phyloP scores from a whole-genome alignment of 2,329 filamentous ascomycete genomes.

The Hymenoscyphus scutula region DNA sequence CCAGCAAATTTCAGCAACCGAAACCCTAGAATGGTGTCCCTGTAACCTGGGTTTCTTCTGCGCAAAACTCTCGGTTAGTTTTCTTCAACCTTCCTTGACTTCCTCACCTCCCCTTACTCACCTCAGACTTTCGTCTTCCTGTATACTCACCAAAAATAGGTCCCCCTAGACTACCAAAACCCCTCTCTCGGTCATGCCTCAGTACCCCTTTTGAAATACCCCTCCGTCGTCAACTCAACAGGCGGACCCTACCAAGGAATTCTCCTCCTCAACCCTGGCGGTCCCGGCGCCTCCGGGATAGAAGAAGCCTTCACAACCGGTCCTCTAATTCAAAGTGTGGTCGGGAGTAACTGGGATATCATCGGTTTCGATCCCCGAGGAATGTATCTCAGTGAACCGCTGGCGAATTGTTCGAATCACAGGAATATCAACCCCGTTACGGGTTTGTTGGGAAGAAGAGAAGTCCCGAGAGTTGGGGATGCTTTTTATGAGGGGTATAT shows the following conservation, averaged over 20 bases:
- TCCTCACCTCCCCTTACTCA: too few relatives aligned
- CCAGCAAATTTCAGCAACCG: background rate
- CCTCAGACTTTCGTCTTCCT: too few relatives aligned
- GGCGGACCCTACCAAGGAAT: conserved; percentile 16
- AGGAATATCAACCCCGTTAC: background rate
- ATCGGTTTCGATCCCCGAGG: conserved; percentile 48
- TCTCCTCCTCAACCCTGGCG: conserved; percentile 41
- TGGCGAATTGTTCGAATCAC: conserved; percentile 44
- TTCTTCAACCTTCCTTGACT: too few relatives aligned
- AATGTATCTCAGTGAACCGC: conserved; percentile 47
- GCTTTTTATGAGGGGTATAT: background rate
- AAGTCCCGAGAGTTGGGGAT: background rate
- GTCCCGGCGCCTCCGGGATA: conserved; percentile 44
- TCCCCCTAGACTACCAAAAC: background rate
- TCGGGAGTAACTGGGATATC: conserved; percentile 42
- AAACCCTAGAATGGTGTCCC: background rate
- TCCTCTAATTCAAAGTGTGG: conserved; percentile 34
- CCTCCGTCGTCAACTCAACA: conserved; percentile 14
- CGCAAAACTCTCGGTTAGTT: background rate
- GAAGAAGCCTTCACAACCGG: conserved; percentile 32
- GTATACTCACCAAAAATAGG: background rate
- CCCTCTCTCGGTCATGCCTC: background rate
- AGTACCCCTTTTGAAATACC: conserved; percentile 14
- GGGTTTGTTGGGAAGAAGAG: background rate
- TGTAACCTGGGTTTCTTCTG: background rate